Base-by-base conservation (phyloP, 106 monocot species). In the Iris macrosiphon region DNA sequence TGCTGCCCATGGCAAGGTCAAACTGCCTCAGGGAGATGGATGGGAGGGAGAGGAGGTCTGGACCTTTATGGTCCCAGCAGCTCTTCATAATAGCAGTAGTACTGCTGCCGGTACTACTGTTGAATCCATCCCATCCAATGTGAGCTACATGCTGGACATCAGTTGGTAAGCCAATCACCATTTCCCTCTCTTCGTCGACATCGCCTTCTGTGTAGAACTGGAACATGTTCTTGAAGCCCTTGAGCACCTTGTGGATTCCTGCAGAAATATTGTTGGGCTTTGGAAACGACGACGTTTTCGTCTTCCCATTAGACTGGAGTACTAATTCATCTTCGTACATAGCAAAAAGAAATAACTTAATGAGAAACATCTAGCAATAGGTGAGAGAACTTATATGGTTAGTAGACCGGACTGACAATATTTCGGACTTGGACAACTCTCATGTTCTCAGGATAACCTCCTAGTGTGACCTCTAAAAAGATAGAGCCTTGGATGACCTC, bases 81-180 rank as follows among this genome's bases (percentile, higher is more conserved):
- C 66, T 57, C 57, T 70, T 74, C 43, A 80, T 74, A 49, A 12
- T 52, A n/a, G n/a, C n/a, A 31, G 61, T 74, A 46, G 18, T 57
- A 31, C 22, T 30, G 7, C 40, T 30, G n/a, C n/a, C n/a, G n/a
- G n/a, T n/a, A n/a, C n/a, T n/a, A 38, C 50, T 75, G 57, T 68
- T 68, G 59, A 52, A 64, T 4, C 74, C 74, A 55, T 84, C 84
- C 75, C 66, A 72, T 0, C 84, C 84, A 44, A 84, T 79, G 48
- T 84, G 84, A 18, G 59, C 79, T 26, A 84, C 75, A 54, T 84
- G 84, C 59, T 72, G 71, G 5, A 84, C 84, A 49, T 84, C 79
- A 17, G 84, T 84, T 19, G 84, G 84, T 15, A 72, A 63, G 2
- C 84, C 84, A 23, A 84, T 84, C 60, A 61, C 84, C 83, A 83